Conservation (phyloP, 257 asterid species). For the Leptodermis oblonga region DNA sequence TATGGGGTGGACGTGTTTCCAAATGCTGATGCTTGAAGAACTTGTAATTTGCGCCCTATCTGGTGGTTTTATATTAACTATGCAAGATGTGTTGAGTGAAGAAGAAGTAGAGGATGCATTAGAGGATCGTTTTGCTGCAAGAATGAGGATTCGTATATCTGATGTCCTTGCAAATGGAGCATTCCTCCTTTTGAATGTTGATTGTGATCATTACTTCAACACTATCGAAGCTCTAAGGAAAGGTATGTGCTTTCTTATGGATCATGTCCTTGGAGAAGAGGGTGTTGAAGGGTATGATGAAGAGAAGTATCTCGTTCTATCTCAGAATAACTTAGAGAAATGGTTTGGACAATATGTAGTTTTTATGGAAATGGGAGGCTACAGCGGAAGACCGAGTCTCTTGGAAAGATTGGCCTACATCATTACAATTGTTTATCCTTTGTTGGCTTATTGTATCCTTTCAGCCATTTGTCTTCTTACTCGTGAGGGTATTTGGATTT, state of each 20-base stretch:
- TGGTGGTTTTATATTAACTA: no score
- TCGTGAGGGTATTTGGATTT: no score
- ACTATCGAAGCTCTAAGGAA: conserved; percentile 40
- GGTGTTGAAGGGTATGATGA: conserved; percentile 72
- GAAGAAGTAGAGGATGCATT: no score
- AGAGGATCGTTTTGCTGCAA: no score
- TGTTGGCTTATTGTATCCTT: conserved; percentile 75
- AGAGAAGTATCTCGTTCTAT: conserved; percentile 84
- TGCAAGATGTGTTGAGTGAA: no score
- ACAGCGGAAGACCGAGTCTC: conserved; percentile 57
- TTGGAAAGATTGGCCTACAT: conserved; percentile 79
- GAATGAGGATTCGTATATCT: conserved; percentile 41
- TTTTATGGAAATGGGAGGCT: conserved; percentile 89
- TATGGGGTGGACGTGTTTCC: no score
- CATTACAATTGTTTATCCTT: conserved; percentile 79
- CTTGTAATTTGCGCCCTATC: no score
- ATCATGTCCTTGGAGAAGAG: conserved; percentile 39
- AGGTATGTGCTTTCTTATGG: conserved; percentile 45
- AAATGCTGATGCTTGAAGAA: no score
- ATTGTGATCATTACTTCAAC: conserved; percentile 43
- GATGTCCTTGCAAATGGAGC: conserved; percentile 47
- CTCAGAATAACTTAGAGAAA: conserved; percentile 91
- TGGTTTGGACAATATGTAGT: conserved; percentile 95
- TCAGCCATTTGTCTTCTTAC: conserved; percentile 90
- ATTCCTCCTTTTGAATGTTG: conserved; percentile 37